Evolutionary conservation across 2,329 filamentous ascomycete genomes (phyloP), one percentile per base, ranked within the genome.

Genomic region (Colletotrichum phormii): DNA sequence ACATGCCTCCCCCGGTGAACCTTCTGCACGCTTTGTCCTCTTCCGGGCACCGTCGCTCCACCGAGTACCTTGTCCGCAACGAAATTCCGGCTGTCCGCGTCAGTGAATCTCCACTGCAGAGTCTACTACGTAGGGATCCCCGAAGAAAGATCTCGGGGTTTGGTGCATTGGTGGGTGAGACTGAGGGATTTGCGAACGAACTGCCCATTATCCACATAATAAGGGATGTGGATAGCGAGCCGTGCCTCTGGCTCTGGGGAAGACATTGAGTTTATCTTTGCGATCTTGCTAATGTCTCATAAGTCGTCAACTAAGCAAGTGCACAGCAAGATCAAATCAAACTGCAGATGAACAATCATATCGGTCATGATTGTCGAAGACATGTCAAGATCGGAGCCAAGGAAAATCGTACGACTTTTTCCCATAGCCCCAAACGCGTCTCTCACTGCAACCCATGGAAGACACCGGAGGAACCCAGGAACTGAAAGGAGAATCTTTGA

Each of bases 201-300:
- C 54, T 57, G n/a, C 51, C 24, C 12, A 1, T 54, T 67, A 68
- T 68, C 65, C 65, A 68, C 65, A 68, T 31, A 63, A 62, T 62
- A 68, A 68, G 42, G 65, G 58, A 68, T 29, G 58, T 33, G 65
- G 65, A 61, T 61, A 60, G 55, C 55, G 35, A 24, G 5, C 55
- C 64, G 29, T 31, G 12, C 54, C 26, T 29, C 26, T 57, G 29
- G 57, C 24, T 29, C 26, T 57, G 29, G 57, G 58, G 31, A 54
- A 62, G 31, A 61, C 49, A 31, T 57, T 5, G 65, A 68, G 46
- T 55, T 63, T 68, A 63, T 55, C 62, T 68, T 18, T 24, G 33
- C 62, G 51, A 53, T 58, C 54, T 58, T n/a, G 26, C 26, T 58
- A 18, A 33, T 58, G 26, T 58, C 26, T 33, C 29, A 15, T 54